phyloP scores from a whole-genome alignment of 306 rosid species.

The Canavalia ensiformis region DNA sequence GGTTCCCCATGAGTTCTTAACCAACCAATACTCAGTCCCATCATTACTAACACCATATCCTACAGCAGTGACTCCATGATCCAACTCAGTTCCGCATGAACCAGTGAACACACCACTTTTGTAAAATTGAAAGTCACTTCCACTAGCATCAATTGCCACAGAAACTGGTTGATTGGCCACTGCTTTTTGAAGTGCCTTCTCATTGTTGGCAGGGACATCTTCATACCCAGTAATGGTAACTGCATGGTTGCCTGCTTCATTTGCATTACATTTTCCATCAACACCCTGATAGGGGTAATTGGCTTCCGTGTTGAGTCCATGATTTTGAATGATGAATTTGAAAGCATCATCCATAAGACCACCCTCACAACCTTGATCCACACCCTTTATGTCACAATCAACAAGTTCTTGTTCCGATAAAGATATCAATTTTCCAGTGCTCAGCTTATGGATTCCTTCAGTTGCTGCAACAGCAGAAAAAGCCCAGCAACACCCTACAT shows the following conservation, averaged over 20 bases:
- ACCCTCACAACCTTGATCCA: slow-evolving; percentile 59
- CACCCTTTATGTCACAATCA: slow-evolving; percentile 54
- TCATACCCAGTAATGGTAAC: slow-evolving; percentile 51
- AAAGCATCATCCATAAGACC: slow-evolving; percentile 59
- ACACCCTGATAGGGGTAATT: slow-evolving; percentile 51
- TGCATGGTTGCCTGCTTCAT: slow-evolving; percentile 1
- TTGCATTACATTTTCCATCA: slow-evolving; percentile 44
- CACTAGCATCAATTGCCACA: slow-evolving; percentile 60
- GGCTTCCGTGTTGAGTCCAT: slow-evolving; percentile 49
- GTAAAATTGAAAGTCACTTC: slow-evolving; percentile 52
- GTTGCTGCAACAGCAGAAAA: slow-evolving; percentile 62
- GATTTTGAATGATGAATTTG: slow-evolving; percentile 50
- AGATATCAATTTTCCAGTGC: slow-evolving; percentile 46
- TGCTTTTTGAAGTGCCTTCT: slow-evolving; percentile 53
- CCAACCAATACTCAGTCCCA: slow-evolving; percentile 52
- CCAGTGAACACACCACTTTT: slow-evolving; percentile 59
- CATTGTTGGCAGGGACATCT: slow-evolving; percentile 55
- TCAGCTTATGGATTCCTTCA: slow-evolving; percentile 54
- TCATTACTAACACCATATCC: slow-evolving; percentile 51
- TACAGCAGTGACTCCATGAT: slow-evolving; percentile 59
- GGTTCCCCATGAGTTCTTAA: slow-evolving; percentile 66
- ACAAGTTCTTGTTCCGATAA: slow-evolving; percentile 62
- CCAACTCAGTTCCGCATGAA: slow-evolving; percentile 54
- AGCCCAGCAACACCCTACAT: slow-evolving; percentile 63
- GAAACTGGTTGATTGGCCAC: slow-evolving; percentile 59